These are phyloP conservation scores for Eruca vesicaria DNA, from an alignment of 441 rosid species.

Conservation along the genomic window DNA sequence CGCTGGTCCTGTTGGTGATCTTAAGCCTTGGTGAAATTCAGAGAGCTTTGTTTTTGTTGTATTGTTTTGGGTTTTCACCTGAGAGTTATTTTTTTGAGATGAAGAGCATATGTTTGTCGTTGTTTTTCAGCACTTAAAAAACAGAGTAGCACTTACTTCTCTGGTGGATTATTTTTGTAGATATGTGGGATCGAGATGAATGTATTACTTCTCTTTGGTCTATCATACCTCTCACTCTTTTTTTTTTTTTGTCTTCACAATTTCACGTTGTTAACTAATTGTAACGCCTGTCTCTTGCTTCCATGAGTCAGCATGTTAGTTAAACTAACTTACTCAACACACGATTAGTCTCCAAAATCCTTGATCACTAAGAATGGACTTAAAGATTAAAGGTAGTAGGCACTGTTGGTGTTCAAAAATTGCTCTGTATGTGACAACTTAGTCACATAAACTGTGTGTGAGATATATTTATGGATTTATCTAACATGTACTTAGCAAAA, in stretches of 20 bases:
- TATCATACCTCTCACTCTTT: neutral
- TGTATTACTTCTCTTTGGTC: neutral
- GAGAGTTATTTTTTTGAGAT: neutral
- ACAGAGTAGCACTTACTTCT: neutral
- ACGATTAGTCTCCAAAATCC: neutral
- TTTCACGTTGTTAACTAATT: neutral
- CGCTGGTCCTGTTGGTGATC: constrained; percentile 73
- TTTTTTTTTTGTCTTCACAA: neutral
- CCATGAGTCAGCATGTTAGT: neutral
- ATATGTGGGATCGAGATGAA: neutral
- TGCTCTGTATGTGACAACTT: neutral
- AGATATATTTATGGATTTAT: no score
- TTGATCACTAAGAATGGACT: neutral
- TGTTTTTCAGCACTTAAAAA: neutral
- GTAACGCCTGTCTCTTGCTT: neutral
- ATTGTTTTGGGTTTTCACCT: neutral
- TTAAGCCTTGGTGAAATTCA: constrained; percentile 72
- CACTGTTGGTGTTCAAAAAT: neutral
- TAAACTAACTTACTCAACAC: neutral
- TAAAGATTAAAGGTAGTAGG: neutral
- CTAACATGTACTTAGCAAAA: no score
- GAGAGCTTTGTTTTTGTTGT: neutral
- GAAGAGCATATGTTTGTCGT: constrained; percentile 4
- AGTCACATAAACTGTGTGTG: no score
- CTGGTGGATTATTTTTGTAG: constrained; percentile 20